Conservation (phyloP, 2,329 filamentous ascomycete genomes). For the Alternaria atra region DNA sequence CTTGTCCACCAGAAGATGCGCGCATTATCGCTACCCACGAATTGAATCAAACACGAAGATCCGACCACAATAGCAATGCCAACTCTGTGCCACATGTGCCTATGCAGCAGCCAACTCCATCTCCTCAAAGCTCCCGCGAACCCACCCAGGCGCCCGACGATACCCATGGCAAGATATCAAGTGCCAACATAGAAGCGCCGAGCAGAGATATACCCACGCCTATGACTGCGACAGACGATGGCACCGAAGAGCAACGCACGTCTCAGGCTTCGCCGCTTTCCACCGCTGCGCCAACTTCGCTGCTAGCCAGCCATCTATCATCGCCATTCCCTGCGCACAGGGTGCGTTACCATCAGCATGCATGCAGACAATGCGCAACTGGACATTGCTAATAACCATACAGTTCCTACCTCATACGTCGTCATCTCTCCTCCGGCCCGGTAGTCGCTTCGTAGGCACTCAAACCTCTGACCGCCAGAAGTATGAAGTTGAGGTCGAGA, state of each 20-base stretch:
- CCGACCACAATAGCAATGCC: conserved; percentile 26
- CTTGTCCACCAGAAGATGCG: conserved; percentile 60
- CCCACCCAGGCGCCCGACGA: conserved; percentile 28
- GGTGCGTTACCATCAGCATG: conserved; percentile 33
- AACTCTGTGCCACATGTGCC: conserved; percentile 25
- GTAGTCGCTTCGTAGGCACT: conserved; percentile 87
- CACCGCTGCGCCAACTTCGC: conserved; percentile 34
- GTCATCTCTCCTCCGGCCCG: conserved; percentile 85
- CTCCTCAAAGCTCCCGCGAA: conserved; percentile 40
- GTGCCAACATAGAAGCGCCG: conserved; percentile 45
- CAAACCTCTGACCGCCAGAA: conserved; percentile 92
- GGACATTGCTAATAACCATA: conserved; percentile 27
- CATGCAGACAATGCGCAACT: conserved; percentile 2
- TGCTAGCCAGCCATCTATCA: conserved; percentile 35
- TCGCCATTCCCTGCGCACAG: conserved; percentile 47
- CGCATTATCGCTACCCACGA: conserved; percentile 39
- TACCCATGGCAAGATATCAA: conserved; percentile 41
- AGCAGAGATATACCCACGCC: conserved; percentile 51
- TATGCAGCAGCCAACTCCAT: conserved; percentile 49
- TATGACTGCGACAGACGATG: conserved; percentile 48
- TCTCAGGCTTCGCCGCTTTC: conserved; percentile 47
- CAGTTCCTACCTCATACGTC: conserved; percentile 80
- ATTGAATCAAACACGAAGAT: conserved; percentile 41
- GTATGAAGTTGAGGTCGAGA: conserved; percentile 95
- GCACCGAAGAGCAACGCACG: conserved; percentile 47